Percentiles rank a stretch among this genome's conserved stretches.
Evolutionary conservation across 2,329 filamentous ascomycete genomes (phyloP).

Genomic region (Curvularia sp.): DNA sequence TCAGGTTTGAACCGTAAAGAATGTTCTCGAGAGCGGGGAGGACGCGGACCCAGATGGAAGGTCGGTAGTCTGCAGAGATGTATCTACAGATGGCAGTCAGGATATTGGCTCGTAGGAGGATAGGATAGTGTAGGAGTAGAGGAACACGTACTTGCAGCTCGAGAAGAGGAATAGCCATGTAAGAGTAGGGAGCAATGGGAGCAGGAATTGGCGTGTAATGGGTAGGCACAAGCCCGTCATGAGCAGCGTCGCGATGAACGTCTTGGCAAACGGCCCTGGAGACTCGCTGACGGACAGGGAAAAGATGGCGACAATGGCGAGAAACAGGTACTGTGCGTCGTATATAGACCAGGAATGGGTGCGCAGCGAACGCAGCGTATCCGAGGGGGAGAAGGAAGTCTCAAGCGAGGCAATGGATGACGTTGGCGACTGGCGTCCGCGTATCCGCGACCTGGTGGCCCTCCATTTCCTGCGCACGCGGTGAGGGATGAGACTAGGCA

Average conservation of each 20-base stretch:
- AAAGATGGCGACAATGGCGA: conserved; percentile 79
- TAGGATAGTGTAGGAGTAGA: neutral
- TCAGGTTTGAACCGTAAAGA: conserved; percentile 92
- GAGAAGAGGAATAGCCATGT: conserved; percentile 92
- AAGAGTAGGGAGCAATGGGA: conserved; percentile 84
- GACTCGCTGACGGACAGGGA: conserved; percentile 81
- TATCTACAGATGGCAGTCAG: conserved; percentile 65
- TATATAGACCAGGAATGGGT: conserved; percentile 81
- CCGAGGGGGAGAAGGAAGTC: conserved; percentile 80
- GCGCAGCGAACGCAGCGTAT: conserved; percentile 78
- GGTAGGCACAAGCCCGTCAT: conserved; percentile 78
- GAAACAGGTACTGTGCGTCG: conserved; percentile 83
- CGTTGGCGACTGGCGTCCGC: conserved; percentile 69
- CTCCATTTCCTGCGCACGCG: conserved; percentile 71
- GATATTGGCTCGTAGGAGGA: conserved; percentile 9
- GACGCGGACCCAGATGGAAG: conserved; percentile 94
- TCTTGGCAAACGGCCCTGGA: conserved; percentile 80
- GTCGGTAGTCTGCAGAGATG: conserved; percentile 85
- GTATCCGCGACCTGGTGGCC: conserved; percentile 67
- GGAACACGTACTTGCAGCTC: conserved; percentile 78
- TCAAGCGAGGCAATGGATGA: conserved; percentile 79
- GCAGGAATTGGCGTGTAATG: conserved; percentile 86
- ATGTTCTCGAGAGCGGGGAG: conserved; percentile 95
- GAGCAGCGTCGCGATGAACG: conserved; percentile 71
- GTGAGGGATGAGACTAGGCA: conserved; percentile 66